Evolutionary conservation across 208 protist genomes (phyloP).

Genomic region (Crithidia sp.): DNA sequence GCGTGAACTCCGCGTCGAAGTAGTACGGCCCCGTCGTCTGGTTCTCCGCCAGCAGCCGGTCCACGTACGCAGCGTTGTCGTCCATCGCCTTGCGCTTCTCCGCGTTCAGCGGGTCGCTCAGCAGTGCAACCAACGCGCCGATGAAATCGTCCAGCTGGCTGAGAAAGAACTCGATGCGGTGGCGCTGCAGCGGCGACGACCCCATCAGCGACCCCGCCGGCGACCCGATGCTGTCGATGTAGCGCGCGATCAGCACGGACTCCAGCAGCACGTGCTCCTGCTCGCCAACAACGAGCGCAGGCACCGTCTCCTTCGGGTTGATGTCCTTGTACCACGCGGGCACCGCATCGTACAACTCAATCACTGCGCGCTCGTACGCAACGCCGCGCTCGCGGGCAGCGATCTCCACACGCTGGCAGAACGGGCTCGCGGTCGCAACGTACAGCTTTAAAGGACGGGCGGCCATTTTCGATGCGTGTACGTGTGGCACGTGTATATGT

Average conservation of each 20-base stretch:
- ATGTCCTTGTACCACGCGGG: conserved; percentile 81
- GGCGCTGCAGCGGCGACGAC: conserved; percentile 46
- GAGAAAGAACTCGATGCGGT: conserved; percentile 80
- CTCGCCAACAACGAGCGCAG: conserved; percentile 60
- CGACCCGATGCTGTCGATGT: conserved; percentile 59
- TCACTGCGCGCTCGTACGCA: conserved; percentile 48
- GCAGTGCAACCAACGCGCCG: conserved; percentile 41
- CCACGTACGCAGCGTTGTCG: conserved; percentile 67
- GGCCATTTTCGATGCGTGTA: conserved; percentile 2
- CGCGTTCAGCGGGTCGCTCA: conserved; percentile 64
- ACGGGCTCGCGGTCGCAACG: conserved; percentile 55
- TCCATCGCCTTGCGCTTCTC: conserved; percentile 58
- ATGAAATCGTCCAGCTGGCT: conserved; percentile 64
- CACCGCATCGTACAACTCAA: conserved; percentile 53
- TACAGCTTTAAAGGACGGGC: conserved; percentile 62
- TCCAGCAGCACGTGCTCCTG: conserved; percentile 50
- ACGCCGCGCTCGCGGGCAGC: conserved; percentile 57
- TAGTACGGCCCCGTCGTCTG: conserved; percentile 69
- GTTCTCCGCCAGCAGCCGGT: conserved; percentile 59
- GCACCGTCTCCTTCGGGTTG: conserved; percentile 78
- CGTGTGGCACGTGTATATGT: background rate
- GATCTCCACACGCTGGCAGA: conserved; percentile 72
- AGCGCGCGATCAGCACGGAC: conserved; percentile 74
- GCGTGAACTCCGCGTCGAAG: conserved; percentile 73
- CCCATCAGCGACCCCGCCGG: conserved; percentile 46